Conservation (phyloP, 345 rosid species). For the Triadica sebifera region DNA sequence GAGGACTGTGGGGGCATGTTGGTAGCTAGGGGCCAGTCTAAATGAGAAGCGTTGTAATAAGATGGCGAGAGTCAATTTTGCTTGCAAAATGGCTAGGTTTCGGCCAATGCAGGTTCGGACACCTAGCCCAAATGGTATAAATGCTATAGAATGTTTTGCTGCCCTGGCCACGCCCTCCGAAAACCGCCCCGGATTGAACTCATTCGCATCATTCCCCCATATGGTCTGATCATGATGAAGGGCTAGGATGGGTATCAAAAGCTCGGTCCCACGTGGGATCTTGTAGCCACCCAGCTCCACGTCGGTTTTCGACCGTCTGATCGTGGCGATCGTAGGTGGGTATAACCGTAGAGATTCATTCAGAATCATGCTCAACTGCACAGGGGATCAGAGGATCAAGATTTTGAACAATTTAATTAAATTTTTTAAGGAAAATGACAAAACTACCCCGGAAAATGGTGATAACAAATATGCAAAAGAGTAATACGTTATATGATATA, state of each 20-base stretch:
- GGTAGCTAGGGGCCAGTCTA: conserved; percentile 44
- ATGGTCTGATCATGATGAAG: conserved; percentile 51
- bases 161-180: conserved; percentile 59
- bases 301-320: conserved; percentile 41
- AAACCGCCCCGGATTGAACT: conserved; percentile 67
- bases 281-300: conserved; percentile 49
- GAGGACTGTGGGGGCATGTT: conserved; percentile 51
- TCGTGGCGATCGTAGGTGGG: conserved; percentile 45
- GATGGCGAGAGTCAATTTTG: conserved; percentile 42
- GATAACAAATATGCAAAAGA: neutral
- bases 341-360: conserved; percentile 59
- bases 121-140: conserved; percentile 60
- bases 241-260: conserved; percentile 40
- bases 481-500: no score
- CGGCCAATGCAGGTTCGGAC: conserved; percentile 70
- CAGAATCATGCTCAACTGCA: conserved; percentile 57
- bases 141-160: conserved; percentile 50
- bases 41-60: conserved; percentile 40
- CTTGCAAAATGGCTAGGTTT: conserved; percentile 58
- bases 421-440: neutral
- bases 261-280: conserved; percentile 48
- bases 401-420: neutral
- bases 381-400: neutral
- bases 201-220: conserved; percentile 65
- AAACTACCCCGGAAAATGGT: neutral